Percentiles rank a stretch among this genome's conserved stretches.
These are phyloP conservation scores for Blastobotrys apis DNA, from an alignment of 1,139 yeast genomes.

Conservation along the genomic window DNA sequence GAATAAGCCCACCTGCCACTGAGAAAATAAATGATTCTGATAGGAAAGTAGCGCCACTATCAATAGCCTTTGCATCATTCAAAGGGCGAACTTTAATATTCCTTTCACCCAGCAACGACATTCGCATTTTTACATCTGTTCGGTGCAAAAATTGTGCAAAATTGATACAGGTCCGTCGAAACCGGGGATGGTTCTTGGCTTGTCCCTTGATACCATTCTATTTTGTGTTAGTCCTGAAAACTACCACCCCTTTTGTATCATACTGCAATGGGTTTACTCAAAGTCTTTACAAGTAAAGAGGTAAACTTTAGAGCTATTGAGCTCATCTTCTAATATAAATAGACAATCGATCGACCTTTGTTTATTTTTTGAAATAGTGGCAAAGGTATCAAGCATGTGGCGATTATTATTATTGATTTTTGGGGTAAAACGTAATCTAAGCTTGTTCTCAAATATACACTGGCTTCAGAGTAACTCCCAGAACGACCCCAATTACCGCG, in stretches of 20 bases:
- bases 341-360: too few relatives aligned
- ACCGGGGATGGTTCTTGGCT: conserved; percentile 69
- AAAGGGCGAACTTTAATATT: conserved; percentile 62
- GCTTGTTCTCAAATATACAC: too few relatives aligned
- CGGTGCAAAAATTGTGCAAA: conserved; percentile 73
- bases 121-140: conserved; percentile 59
- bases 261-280: conserved; percentile 78
- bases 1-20: conserved; percentile 76
- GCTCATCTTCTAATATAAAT: conserved; percentile 31
- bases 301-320: conserved; percentile 68
- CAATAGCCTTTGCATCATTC: conserved; percentile 80
- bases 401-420: too few relatives aligned
- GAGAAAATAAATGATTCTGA: conserved; percentile 72
- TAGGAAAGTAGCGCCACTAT: conserved; percentile 73
- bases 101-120: conserved; percentile 60
- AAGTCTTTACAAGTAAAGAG: conserved; percentile 66
- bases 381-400: neutral
- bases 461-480: too few relatives aligned
- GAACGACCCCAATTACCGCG: too few relatives aligned
- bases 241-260: conserved; percentile 20
- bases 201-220: conserved; percentile 59
- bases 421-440: too few relatives aligned
- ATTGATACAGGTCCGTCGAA: conserved; percentile 57
- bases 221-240: neutral
- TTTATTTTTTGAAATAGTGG: too few relatives aligned